These are phyloP conservation scores for Phytophthora rubi DNA, from an alignment of 352 stramenopile species.

Conservation along the genomic window DNA sequence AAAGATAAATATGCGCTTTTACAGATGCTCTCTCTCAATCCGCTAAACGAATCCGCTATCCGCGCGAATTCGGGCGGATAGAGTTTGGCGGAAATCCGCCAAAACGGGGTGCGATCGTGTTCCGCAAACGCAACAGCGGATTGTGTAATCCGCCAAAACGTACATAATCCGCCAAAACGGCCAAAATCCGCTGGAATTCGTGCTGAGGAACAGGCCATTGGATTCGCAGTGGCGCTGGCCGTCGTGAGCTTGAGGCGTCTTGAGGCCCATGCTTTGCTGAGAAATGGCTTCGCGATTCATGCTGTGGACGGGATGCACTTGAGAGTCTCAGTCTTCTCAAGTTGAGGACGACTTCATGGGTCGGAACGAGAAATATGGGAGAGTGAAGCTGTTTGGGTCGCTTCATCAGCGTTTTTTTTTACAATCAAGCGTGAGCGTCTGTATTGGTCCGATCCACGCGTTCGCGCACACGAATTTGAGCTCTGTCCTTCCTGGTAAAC, in stretches of 20 bases:
- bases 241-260: background rate
- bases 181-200: too few species aligned
- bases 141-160: too few species aligned
- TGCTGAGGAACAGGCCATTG: background rate
- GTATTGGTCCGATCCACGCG: slow-evolving; percentile 4
- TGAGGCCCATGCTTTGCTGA: background rate
- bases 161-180: too few species aligned
- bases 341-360: background rate
- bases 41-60: too few species aligned
- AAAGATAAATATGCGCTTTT: too few species aligned
- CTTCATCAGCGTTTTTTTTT: background rate
- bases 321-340: background rate
- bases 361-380: background rate
- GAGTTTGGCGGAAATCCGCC: too few species aligned
- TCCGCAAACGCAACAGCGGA: too few species aligned
- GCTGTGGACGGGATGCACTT: background rate
- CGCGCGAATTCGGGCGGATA: too few species aligned
- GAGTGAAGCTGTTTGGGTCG: background rate
- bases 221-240: background rate
- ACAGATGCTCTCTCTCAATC: too few species aligned
- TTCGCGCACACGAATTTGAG: background rate
- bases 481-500: background rate
- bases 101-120: too few species aligned
- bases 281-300: background rate
- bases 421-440: background rate